Evolutionary conservation across 2,329 filamentous ascomycete species (phyloP), one percentile per base, ranked within the genome.

Genomic region (Arthroderma sp.): DNA sequence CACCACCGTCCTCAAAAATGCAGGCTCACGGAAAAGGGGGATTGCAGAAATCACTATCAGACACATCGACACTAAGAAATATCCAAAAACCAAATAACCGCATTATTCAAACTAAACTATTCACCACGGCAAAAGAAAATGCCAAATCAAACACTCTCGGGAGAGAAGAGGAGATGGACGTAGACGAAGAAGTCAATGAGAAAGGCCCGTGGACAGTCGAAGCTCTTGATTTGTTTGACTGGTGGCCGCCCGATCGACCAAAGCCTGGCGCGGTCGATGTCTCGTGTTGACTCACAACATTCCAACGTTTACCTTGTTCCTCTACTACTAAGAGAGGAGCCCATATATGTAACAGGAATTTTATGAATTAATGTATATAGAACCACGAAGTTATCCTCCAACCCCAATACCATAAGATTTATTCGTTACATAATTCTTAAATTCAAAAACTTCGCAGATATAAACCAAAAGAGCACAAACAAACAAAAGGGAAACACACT

Each of bases 151-250:
- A 22, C 10, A 7, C 5, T 32, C 40, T 28, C 22, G 6, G 11
- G 10, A 28, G 32, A 15, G 36, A 44, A 10, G 44, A 49, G n/a
- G 47, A 44, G n/a, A 22, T 22, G 15, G 15, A 22, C 8, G 33
- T 38, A 8, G 50, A 54, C 10, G 50, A 53, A 27, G 47, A 52
- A 6, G 49, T 48, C 15, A 45, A 47, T 4, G 61, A 63, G 36
- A 53, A 61, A 46, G 64, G 64, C 0, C 63, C 64, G 0, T 67
- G 64, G 64, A 67, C 64, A 4, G 53, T 55, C 0, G 64, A 67
- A 48, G 64, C 64, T 9, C 51, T 63, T 28, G 62, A 67, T 52
- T 52, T 67, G 15, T 67, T 67, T 50, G 64, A 66, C 38, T 67
- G 62, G 49, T 67, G 64, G 64, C 64, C 64, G 10, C 57, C 57